Evolutionary conservation across 169 alveolate species (phyloP).

Genomic region (Perkinsus chesapeaki): DNA sequence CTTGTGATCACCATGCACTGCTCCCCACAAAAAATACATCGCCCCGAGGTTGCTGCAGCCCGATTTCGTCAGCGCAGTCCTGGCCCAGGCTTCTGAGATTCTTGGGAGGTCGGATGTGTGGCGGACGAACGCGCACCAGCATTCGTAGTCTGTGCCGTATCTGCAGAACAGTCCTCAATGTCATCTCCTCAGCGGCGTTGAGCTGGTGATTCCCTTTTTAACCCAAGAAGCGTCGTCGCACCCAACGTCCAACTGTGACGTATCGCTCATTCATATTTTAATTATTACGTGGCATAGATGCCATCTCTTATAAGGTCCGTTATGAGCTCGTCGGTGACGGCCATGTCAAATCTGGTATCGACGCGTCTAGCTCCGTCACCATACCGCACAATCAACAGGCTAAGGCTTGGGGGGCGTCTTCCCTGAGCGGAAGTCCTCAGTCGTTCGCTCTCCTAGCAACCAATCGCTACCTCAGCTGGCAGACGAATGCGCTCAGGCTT

Average conservation of each 20-base stretch:
- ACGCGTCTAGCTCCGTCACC: neutral
- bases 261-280: neutral
- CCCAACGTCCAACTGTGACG: no score
- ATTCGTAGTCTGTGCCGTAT: neutral
- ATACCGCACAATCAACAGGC: neutral
- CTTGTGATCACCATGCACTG: neutral
- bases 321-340: neutral
- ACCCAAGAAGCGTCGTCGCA: no score
- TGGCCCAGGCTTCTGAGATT: neutral
- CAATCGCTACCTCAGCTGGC: neutral
- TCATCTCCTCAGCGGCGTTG: neutral
- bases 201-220: no score
- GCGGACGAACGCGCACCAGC: neutral
- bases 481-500: neutral
- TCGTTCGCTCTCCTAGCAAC: neutral
- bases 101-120: neutral
- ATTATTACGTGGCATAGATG: neutral
- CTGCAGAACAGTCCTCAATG: neutral
- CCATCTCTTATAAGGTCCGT: neutral
- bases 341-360: neutral
- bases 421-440: neutral
- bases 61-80: neutral
- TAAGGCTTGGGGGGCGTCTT: neutral
- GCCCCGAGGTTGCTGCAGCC: neutral
- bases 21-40: neutral